Evolutionary conservation across 2,329 filamentous ascomycete species (phyloP).

Genomic region (Metarhizium robertsii): DNA sequence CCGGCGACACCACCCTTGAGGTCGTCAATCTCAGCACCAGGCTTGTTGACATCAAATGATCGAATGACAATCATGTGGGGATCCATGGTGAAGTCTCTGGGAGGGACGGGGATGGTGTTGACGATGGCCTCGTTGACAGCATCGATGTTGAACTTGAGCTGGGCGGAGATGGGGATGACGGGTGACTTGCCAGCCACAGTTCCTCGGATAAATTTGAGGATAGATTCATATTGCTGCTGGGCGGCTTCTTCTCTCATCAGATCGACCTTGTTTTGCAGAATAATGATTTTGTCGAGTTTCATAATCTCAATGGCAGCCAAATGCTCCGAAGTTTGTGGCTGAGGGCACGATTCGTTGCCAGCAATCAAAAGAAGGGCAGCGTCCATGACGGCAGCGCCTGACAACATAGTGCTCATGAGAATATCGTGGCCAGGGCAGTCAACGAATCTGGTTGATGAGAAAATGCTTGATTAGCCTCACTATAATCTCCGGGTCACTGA

Average conservation of each 20-base stretch:
- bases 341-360: conserved; percentile 95
- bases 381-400: conserved; percentile 98
- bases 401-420: conserved; percentile 99
- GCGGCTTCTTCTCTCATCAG: conserved; percentile 95
- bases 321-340: conserved; percentile 97
- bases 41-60: conserved; percentile 99
- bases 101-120: conserved; percentile 85
- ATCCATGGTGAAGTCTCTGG: conserved; percentile 81
- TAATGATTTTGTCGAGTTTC: conserved; percentile 99
- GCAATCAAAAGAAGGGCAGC: conserved; percentile 92
- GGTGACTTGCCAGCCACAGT: conserved; percentile 92
- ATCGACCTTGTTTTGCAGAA: conserved; percentile 99
- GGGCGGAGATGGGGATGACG: conserved; percentile 92
- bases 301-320: conserved; percentile 99
- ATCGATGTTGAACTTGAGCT: conserved; percentile 99
- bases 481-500: neutral
- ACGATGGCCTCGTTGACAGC: conserved; percentile 94
- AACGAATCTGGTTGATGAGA: conserved; percentile 58
- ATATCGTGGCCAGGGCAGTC: conserved; percentile 99
- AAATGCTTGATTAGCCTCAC: neutral
- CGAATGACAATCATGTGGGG: conserved; percentile 99
- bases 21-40: conserved; percentile 95
- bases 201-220: conserved; percentile 95
- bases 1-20: conserved; percentile 97
- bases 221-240: conserved; percentile 89